Conservation (phyloP, 306 rosid genomes). For the Comarum palustre region DNA sequence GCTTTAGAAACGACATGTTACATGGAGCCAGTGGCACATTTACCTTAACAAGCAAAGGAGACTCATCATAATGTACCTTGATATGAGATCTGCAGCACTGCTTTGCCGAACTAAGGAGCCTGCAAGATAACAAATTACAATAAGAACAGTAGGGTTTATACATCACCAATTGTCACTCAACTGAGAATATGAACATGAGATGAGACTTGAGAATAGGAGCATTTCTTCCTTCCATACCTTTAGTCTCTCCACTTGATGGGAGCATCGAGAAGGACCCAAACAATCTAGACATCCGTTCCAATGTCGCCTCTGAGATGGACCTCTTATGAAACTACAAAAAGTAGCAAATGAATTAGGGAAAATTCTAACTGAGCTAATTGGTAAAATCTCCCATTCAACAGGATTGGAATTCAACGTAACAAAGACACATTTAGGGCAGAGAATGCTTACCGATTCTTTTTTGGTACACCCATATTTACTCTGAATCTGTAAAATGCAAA, state of each 20-base stretch:
- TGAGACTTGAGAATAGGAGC: background rate
- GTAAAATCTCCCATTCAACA: background rate
- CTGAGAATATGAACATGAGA: conserved; percentile 4
- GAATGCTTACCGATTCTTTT: conserved; percentile 60
- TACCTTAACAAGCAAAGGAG: background rate
- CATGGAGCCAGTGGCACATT: conserved; percentile 4
- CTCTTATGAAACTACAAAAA: conserved; percentile 53
- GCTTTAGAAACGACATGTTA: background rate
- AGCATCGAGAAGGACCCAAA: conserved; percentile 63
- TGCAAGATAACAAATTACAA: conserved; percentile 23
- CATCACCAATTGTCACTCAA: background rate
- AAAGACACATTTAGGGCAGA: conserved; percentile 9
- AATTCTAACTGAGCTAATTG: conserved; percentile 17
- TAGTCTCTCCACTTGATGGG: conserved; percentile 52
- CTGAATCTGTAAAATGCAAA: conserved; percentile 63
- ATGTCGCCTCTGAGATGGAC: conserved; percentile 68
- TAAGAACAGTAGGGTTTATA: background rate
- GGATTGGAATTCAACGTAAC: background rate
- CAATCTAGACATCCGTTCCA: conserved; percentile 60
- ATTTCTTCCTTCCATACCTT: conserved; percentile 45
- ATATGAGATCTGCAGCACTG: conserved; percentile 35
- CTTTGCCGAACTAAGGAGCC: conserved; percentile 43
- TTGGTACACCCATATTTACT: conserved; percentile 69
- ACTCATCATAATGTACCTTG: conserved; percentile 31
- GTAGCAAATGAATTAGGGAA: conserved; percentile 30